These are phyloP conservation scores for Carex cristatella DNA, from an alignment of 176 grass and related monocot species.

Conservation along the genomic window DNA sequence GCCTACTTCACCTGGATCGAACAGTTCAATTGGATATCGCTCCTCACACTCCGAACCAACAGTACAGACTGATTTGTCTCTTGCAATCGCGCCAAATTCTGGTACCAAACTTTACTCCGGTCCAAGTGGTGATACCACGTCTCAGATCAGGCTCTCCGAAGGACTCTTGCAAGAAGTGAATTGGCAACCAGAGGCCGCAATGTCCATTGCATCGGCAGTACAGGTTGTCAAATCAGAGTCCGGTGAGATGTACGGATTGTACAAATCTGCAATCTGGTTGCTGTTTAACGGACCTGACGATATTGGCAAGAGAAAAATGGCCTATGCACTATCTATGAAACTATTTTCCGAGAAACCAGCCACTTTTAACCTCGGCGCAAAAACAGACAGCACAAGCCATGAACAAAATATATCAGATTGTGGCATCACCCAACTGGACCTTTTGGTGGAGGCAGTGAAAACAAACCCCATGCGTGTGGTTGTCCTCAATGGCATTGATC, in stretches of 20 bases:
- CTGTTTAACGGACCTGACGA: conserved; percentile 51
- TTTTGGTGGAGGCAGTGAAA: conserved; percentile 39
- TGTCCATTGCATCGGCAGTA: conserved; percentile 30
- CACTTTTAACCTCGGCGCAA: conserved; percentile 28
- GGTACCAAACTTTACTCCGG: background rate
- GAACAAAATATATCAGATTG: conserved; percentile 27
- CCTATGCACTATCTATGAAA: conserved; percentile 41
- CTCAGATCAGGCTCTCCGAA: conserved; percentile 32
- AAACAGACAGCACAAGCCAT: background rate
- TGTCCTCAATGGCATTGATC: conserved; percentile 67
- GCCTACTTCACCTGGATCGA: conserved; percentile 6
- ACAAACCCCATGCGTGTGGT: conserved; percentile 52
- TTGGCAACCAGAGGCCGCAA: conserved; percentile 65
- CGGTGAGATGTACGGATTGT: conserved; percentile 11
- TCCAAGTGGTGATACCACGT: background rate
- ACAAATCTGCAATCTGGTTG: conserved; percentile 48
- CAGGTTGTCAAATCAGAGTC: conserved; percentile 21
- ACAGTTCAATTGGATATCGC: background rate
- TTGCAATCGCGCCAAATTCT: background rate
- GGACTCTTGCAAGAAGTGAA: conserved; percentile 43
- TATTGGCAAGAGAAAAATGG: conserved; percentile 69
- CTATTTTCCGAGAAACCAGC: conserved; percentile 31
- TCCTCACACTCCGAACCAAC: background rate
- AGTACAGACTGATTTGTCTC: conserved; percentile 10
- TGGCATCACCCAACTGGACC: conserved; percentile 50